These are phyloP conservation scores for Fusarium concolor DNA, from an alignment of 2,329 filamentous ascomycete species.

Conservation along the genomic window DNA sequence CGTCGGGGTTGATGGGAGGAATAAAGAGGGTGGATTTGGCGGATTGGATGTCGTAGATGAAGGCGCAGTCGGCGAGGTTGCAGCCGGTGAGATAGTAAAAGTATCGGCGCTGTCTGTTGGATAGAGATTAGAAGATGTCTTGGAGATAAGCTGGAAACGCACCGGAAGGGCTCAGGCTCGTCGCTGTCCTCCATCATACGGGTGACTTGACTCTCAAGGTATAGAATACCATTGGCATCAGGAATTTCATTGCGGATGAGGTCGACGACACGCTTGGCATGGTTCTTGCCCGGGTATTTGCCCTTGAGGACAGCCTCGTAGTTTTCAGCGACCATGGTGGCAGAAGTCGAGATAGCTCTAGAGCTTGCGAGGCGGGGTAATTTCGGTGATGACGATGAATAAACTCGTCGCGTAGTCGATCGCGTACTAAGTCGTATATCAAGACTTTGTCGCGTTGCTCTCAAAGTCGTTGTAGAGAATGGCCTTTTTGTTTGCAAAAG, in stretches of 20 bases:
- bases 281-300: slow-evolving; percentile 86
- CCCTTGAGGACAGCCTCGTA: slow-evolving; percentile 67
- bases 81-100: slow-evolving; percentile 96
- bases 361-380: slow-evolving; percentile 14
- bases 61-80: slow-evolving; percentile 80
- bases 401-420: background rate
- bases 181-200: slow-evolving; percentile 91
- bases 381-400: background rate
- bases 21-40: slow-evolving; percentile 88
- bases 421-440: background rate
- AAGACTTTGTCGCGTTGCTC: background rate
- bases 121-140: background rate
- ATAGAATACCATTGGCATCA: slow-evolving; percentile 76
- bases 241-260: slow-evolving; percentile 77
- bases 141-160: slow-evolving; percentile 34
- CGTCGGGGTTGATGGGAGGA: slow-evolving; percentile 86
- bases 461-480: background rate
- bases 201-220: slow-evolving; percentile 86
- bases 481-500: background rate
- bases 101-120: slow-evolving; percentile 80
- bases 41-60: slow-evolving; percentile 81
- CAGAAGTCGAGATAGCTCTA: slow-evolving; percentile 4
- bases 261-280: slow-evolving; percentile 85
- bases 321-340: slow-evolving; percentile 54
- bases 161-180: slow-evolving; percentile 83